phyloP scores from a whole-genome alignment of 257 asterid species.

The Sherardia arvensis region DNA sequence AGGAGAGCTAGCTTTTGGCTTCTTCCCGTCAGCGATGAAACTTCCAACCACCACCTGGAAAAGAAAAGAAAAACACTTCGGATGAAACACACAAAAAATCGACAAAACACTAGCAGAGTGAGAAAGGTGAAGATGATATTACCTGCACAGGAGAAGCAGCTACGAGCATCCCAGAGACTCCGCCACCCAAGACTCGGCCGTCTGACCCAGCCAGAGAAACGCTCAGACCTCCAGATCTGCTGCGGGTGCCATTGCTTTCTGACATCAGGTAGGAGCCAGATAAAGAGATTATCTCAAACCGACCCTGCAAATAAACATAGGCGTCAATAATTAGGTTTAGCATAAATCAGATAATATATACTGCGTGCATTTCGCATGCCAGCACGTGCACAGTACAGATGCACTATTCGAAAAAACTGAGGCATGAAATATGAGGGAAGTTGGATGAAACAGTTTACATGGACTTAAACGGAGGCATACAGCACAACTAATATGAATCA shows the following conservation, averaged over 20 bases:
- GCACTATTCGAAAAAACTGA: neutral
- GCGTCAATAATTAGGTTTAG: neutral
- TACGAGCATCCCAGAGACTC: conserved; percentile 70
- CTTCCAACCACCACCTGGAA: conserved; percentile 80
- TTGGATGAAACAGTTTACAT: neutral
- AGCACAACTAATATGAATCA: too few relatives aligned
- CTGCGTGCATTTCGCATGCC: too few relatives aligned
- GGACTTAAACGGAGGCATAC: neutral
- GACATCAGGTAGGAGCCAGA: conserved; percentile 60
- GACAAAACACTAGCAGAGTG: neutral
- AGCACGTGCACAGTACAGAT: neutral
- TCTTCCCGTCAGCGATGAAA: conserved; percentile 77
- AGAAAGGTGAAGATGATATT: neutral
- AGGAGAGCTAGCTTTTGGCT: conserved; percentile 27
- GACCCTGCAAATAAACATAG: conserved; percentile 48
- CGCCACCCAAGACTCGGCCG: conserved; percentile 84
- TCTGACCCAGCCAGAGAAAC: conserved; percentile 77
- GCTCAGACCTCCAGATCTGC: conserved; percentile 45
- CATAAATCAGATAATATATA: neutral
- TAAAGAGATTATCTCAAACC: conserved; percentile 69
- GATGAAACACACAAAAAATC: neutral
- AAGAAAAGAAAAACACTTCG: neutral
- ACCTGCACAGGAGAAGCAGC: conserved; percentile 92
- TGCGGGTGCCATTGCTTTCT: conserved; percentile 46
- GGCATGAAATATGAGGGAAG: neutral